Conservation (phyloP, 768 basidiomycete genomes). For the Leucosporidium scottii region DNA sequence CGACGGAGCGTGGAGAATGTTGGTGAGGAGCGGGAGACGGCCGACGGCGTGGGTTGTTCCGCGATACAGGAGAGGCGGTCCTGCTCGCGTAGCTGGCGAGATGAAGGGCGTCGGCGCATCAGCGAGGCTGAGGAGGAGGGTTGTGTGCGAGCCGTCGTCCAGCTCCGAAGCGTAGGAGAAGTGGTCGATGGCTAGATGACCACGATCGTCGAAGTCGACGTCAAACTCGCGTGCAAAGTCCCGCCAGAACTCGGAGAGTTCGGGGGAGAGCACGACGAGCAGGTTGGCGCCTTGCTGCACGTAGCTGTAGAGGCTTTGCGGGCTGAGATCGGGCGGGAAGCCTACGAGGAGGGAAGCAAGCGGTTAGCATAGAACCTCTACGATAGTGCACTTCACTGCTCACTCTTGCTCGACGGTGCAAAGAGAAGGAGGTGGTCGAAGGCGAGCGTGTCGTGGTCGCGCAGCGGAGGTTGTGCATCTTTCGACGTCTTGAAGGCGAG, state of each 20-base stretch:
- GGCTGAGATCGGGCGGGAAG: slow-evolving; percentile 66
- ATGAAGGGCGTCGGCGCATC: slow-evolving; percentile 41
- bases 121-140: slow-evolving; percentile 43
- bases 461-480: slow-evolving; percentile 48
- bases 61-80: slow-evolving; percentile 21
- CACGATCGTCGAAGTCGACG: slow-evolving; percentile 75
- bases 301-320: slow-evolving; percentile 68
- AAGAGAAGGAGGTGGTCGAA: slow-evolving; percentile 85
- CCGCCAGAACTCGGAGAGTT: slow-evolving; percentile 53
- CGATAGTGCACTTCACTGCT: slow-evolving; percentile 34
- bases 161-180: slow-evolving; percentile 53
- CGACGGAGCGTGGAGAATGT: slow-evolving; percentile 67
- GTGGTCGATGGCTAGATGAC: slow-evolving; percentile 75
- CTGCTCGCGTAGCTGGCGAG: slow-evolving; percentile 14
- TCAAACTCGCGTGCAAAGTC: slow-evolving; percentile 88
- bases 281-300: slow-evolving; percentile 57
- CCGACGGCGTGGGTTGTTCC: slow-evolving; percentile 33
- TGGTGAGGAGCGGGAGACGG: slow-evolving; percentile 53
- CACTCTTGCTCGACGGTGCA: slow-evolving; percentile 78
- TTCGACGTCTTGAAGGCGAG: slow-evolving; percentile 72
- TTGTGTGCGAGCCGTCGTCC: slow-evolving; percentile 28
- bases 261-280: slow-evolving; percentile 66
- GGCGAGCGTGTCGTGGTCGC: slow-evolving; percentile 57
- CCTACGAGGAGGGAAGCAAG: slow-evolving; percentile 44
- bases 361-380: slow-evolving; percentile 10